Base-by-base conservation (phyloP, 768 basidiomycete genomes). In the Tephrocybe rancida region DNA sequence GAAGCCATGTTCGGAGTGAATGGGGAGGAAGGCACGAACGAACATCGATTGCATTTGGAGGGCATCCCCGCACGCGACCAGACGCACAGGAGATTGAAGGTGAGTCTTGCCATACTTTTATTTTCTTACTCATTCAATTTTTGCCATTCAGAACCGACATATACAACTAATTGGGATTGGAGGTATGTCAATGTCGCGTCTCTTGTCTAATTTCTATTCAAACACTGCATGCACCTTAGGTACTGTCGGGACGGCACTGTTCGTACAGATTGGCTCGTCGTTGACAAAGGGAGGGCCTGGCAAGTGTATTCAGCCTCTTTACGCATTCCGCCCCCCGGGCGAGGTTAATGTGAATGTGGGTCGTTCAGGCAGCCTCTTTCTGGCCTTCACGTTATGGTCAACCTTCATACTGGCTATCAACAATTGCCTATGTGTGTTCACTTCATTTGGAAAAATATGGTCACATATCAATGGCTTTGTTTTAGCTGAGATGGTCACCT, bases 401-500 rank as follows among this genome's bases (percentile, higher is more conserved):
- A 73, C 76, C 1, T 74, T 82, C 46, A 74, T 82, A 22, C 49
- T 81, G 35, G 78, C 79, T 0, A 64, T 81, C 45, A 82, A 75
- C 56, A 78, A 77, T 46, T 82, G 80, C 50, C 66, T 74, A 2
- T 64, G 73, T 77, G 54, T 19, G 75, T 64, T 3, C 18, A n/a
- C 14, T 38, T 21, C 26, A 11, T 24, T 21, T 19, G 41, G 13
- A n/a, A 16, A 26, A 11, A 32, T n/a, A 32, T 13, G 6, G 7
- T 13, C 30, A 13, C 6, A 32, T 32, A 7, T 34, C 42, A 13
- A 35, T 32, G 22, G 21, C 18, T 5, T 3, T 22, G 13, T 19
- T 8, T 22, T 57, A 81, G 90, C 87, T 32, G 90, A 92, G 68
- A 90, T 91, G 89, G 87, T 88, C 26, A 82, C 85, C n/a, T 86